These are phyloP conservation scores for Trametes pubescens DNA, from an alignment of 1,284 basidiomycete genomes.

Conservation along the genomic window DNA sequence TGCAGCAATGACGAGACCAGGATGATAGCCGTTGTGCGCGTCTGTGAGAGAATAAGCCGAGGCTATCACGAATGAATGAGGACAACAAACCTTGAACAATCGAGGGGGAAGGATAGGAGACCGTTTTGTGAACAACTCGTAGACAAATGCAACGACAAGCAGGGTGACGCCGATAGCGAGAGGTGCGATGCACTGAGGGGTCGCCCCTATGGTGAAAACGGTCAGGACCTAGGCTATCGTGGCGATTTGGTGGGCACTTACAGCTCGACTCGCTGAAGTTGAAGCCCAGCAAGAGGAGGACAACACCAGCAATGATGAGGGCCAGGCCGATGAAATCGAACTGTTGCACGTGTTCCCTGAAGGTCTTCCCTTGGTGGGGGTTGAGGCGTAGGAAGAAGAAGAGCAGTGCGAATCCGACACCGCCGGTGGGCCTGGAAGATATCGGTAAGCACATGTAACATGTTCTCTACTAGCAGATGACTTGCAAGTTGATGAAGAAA, in stretches of 20 bases:
- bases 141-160: conserved; percentile 64
- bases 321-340: conserved; percentile 83
- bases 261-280: conserved; percentile 76
- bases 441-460: conserved; percentile 8
- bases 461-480: background rate
- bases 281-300: conserved; percentile 86
- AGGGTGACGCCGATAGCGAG: conserved; percentile 73
- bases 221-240: background rate
- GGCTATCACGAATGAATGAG: background rate
- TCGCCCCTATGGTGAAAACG: conserved; percentile 38
- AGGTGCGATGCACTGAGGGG: conserved; percentile 72
- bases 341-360: conserved; percentile 65
- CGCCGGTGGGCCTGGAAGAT: conserved; percentile 72
- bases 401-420: conserved; percentile 72
- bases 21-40: conserved; percentile 76
- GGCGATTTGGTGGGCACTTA: conserved; percentile 42
- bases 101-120: conserved; percentile 85
- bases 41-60: conserved; percentile 47
- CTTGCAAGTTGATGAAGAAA: conserved; percentile 79
- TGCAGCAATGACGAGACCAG: conserved; percentile 73
- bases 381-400: conserved; percentile 89
- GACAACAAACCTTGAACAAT: conserved; percentile 66
- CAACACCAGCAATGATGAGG: conserved; percentile 75
- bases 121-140: conserved; percentile 76
- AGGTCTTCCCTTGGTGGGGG: conserved; percentile 65